Percentiles rank a stretch among this genome's conserved stretches.
These are phyloP conservation scores for Dimargaris cristalligena DNA, from an alignment of 192 early-diverging fungal genomes.

Conservation along the genomic window DNA sequence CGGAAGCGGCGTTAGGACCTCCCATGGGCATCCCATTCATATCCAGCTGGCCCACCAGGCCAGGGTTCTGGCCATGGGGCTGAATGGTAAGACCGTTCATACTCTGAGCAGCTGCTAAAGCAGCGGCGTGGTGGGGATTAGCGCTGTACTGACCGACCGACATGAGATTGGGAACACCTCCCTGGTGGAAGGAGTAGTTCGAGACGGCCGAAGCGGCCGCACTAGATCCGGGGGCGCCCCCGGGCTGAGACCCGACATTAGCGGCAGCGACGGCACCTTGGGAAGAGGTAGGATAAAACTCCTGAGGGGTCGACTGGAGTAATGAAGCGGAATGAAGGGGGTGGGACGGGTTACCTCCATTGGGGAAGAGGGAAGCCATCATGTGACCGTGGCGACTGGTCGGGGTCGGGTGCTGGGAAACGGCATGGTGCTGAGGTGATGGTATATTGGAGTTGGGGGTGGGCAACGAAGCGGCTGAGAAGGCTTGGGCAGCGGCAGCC, in stretches of 20 bases:
- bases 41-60: neutral
- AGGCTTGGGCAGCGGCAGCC: neutral
- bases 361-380: neutral
- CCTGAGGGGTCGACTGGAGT: neutral
- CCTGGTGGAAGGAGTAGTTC: neutral
- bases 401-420: neutral
- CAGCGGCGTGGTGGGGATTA: neutral
- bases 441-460: slow-evolving; percentile 7
- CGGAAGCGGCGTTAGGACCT: neutral
- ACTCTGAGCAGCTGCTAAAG: neutral
- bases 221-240: neutral
- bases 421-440: neutral
- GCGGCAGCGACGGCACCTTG: neutral
- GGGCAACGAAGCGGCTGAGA: neutral
- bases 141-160: neutral
- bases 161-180: too few relatives aligned
- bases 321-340: neutral
- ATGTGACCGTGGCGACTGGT: neutral
- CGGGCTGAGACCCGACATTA: neutral
- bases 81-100: neutral
- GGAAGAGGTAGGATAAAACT: neutral
- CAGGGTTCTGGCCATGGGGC: neutral
- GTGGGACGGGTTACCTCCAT: neutral
- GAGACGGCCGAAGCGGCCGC: neutral
- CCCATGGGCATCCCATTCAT: neutral